phyloP scores from a whole-genome alignment of 2,329 filamentous ascomycete genomes.

The Fusarium fujikuroi region DNA sequence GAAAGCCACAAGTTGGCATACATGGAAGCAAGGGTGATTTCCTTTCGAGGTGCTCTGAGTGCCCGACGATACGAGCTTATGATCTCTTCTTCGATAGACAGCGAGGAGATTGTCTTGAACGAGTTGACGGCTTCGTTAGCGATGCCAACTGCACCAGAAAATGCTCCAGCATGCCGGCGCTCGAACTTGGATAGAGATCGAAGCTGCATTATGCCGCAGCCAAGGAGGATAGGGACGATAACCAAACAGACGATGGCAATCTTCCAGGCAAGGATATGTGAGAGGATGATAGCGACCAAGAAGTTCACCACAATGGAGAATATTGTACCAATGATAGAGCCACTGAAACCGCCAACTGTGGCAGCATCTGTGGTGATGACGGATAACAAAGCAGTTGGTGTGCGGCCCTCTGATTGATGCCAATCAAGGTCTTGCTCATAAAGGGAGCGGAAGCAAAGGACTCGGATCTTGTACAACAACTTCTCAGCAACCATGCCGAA shows the following conservation, averaged over 20 bases:
- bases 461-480: slow-evolving; percentile 70
- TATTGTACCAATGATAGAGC: slow-evolving; percentile 75
- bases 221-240: slow-evolving; percentile 74
- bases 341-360: slow-evolving; percentile 74
- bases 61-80: slow-evolving; percentile 63
- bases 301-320: slow-evolving; percentile 76
- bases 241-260: slow-evolving; percentile 79
- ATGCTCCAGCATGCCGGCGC: slow-evolving; percentile 71
- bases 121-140: slow-evolving; percentile 74
- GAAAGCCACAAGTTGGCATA: slow-evolving; percentile 70
- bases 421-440: slow-evolving; percentile 75
- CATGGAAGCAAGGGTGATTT: slow-evolving; percentile 60
- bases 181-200: slow-evolving; percentile 70
- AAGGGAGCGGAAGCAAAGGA: slow-evolving; percentile 72
- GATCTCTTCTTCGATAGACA: slow-evolving; percentile 64
- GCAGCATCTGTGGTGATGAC: slow-evolving; percentile 77
- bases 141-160: slow-evolving; percentile 70
- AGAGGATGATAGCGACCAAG: slow-evolving; percentile 72
- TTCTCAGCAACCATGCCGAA: slow-evolving; percentile 68
- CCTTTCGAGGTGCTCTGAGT: slow-evolving; percentile 63
- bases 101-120: slow-evolving; percentile 70
- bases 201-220: slow-evolving; percentile 75
- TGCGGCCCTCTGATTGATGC: slow-evolving; percentile 74
- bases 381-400: slow-evolving; percentile 69
- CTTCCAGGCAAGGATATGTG: slow-evolving; percentile 79